phyloP scores from a whole-genome alignment of 2,329 filamentous ascomycete species.

The Colletotrichum karsti region DNA sequence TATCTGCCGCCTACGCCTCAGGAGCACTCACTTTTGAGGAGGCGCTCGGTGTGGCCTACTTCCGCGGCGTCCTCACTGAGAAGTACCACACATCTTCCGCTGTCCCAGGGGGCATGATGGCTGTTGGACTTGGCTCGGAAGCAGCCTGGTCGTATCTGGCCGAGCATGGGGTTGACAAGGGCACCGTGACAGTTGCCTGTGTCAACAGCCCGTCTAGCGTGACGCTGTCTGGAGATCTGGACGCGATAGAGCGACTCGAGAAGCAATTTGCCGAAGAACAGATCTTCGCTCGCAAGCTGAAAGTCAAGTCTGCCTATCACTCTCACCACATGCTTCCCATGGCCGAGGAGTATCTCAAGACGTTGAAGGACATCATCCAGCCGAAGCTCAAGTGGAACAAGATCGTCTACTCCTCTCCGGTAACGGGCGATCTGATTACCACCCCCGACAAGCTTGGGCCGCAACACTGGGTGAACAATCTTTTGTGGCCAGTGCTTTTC shows the following conservation, averaged over 20 bases:
- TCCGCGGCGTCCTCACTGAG: conserved; percentile 34
- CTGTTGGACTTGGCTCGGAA: conserved; percentile 35
- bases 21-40: conserved; percentile 36
- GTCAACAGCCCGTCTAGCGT: conserved; percentile 45
- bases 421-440: conserved; percentile 33
- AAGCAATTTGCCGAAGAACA: conserved; percentile 12
- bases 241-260: conserved; percentile 33
- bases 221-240: conserved; percentile 38
- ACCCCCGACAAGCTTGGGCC: background rate
- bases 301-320: conserved; percentile 25
- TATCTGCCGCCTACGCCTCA: conserved; percentile 54
- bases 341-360: conserved; percentile 33
- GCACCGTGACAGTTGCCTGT: conserved; percentile 43
- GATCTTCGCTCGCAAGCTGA: conserved; percentile 31
- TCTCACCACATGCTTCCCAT: conserved; percentile 52
- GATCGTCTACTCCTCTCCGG: conserved; percentile 31
- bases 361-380: background rate
- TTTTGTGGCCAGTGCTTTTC: conserved; percentile 1
- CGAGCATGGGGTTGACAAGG: conserved; percentile 9
- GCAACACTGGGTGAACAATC: conserved; percentile 18
- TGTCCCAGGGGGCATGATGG: conserved; percentile 39
- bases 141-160: conserved; percentile 25
- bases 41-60: conserved; percentile 41
- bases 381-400: conserved; percentile 34
- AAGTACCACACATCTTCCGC: conserved; percentile 7